Conservation (phyloP, 306 rosid species). For the Albizia julibrissin region DNA sequence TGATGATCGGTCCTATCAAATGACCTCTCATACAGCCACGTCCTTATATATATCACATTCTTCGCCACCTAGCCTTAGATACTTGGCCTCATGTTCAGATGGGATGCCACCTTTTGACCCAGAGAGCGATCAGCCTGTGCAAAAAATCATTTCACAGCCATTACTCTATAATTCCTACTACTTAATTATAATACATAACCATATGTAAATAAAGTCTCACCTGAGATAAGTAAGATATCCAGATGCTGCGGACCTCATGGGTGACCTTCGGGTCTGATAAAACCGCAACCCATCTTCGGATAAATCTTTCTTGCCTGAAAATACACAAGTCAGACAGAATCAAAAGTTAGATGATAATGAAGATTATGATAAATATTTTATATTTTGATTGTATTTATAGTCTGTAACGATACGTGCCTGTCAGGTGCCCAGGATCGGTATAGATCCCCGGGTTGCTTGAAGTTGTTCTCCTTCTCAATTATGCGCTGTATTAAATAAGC, state of each 20-base stretch:
- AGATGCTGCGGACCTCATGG: constrained; percentile 85
- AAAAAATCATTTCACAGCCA: too few relatives aligned
- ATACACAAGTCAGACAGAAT: constrained; percentile 1
- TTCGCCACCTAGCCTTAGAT: not conserved
- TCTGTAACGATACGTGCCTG: constrained; percentile 51
- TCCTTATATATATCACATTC: not conserved
- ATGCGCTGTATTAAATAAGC: constrained; percentile 56
- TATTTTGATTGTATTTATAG: not conserved
- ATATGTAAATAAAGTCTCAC: constrained; percentile 39
- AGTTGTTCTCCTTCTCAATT: constrained; percentile 42
- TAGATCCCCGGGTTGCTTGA: constrained; percentile 94
- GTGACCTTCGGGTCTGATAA: constrained; percentile 79
- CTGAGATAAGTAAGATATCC: constrained; percentile 93
- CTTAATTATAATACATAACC: not conserved
- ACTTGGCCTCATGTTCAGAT: constrained; percentile 1
- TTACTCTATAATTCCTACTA: not conserved
- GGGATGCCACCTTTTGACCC: constrained; percentile 18
- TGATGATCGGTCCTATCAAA: not conserved
- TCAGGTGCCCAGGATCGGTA: constrained; percentile 83
- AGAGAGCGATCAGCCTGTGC: not conserved
- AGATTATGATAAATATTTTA: not conserved
- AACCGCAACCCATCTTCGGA: constrained; percentile 69
- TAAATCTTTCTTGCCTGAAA: constrained; percentile 84
- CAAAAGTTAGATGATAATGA: constrained; percentile 18
- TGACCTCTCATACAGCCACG: not conserved